Conservation (phyloP, 257 asterid species). For the Thymus quinquecostatus region DNA sequence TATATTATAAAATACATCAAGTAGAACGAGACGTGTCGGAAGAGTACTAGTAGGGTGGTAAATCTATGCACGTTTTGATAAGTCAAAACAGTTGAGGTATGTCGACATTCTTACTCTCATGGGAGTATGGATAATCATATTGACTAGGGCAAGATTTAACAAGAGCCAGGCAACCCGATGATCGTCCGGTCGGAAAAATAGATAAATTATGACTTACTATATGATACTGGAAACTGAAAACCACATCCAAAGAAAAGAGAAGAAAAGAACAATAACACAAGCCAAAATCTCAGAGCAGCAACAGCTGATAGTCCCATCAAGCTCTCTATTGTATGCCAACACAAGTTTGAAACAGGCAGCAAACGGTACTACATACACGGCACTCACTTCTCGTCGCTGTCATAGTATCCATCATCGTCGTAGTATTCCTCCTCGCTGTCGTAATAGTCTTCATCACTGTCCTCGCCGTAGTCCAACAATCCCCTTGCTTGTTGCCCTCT, state of each 20-base stretch:
- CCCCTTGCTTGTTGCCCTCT: slow-evolving; percentile 50
- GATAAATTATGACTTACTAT: no score
- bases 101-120: no score
- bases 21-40: no score
- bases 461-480: slow-evolving; percentile 39
- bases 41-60: no score
- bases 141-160: no score
- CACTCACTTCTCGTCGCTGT: slow-evolving; percentile 49
- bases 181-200: no score
- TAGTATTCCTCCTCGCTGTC: slow-evolving; percentile 45
- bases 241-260: background rate
- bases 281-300: slow-evolving; percentile 6
- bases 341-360: slow-evolving; percentile 7
- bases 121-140: no score
- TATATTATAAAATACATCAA: no score
- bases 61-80: no score
- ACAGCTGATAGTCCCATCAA: slow-evolving; percentile 6
- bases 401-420: slow-evolving; percentile 49
- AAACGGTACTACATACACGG: slow-evolving; percentile 33
- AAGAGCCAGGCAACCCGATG: no score
- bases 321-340: slow-evolving; percentile 24
- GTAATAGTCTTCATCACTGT: slow-evolving; percentile 44
- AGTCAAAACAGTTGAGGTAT: no score
- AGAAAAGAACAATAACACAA: slow-evolving; percentile 6
- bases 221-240: slow-evolving; percentile 7